Evolutionary conservation across 306 rosid species (phyloP).

Genomic region (Chamaecrista fasciculata): DNA sequence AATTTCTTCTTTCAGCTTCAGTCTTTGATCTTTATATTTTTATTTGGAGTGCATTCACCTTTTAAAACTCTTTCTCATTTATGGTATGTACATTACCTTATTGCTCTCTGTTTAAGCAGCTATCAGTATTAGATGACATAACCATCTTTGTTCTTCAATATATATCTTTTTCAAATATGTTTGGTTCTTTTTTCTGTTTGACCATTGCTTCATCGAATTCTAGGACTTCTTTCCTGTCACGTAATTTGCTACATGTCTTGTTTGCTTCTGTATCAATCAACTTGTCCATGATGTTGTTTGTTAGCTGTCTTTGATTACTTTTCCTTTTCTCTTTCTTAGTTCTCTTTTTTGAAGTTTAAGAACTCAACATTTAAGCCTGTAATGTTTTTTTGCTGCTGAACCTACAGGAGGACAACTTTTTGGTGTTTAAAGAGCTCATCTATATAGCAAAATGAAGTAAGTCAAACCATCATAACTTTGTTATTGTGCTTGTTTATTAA

Average conservation of each 20-base stretch:
- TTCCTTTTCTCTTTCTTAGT: background rate
- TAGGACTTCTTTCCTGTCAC: background rate
- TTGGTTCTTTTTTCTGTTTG: background rate
- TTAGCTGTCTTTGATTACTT: background rate
- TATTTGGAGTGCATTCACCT: background rate
- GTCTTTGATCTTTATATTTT: background rate
- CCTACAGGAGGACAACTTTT: background rate
- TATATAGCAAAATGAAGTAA: slow-evolving; percentile 5
- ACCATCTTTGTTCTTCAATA: background rate
- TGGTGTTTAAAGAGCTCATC: background rate
- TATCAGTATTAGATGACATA: background rate
- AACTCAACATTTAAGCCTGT: background rate
- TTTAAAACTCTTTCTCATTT: background rate
- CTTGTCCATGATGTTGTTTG: background rate
- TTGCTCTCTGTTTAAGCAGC: background rate
- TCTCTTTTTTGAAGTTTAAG: background rate
- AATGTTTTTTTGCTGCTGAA: background rate
- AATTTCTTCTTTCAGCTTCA: background rate
- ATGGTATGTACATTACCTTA: background rate
- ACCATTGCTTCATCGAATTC: background rate
- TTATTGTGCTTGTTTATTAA: background rate
- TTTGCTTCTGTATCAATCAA: background rate
- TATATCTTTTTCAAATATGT: background rate
- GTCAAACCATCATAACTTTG: background rate
- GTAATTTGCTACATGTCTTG: background rate